These are phyloP conservation scores for Arthrobotrys entomopaga DNA, from an alignment of 2,329 filamentous ascomycete species.

Conservation along the genomic window DNA sequence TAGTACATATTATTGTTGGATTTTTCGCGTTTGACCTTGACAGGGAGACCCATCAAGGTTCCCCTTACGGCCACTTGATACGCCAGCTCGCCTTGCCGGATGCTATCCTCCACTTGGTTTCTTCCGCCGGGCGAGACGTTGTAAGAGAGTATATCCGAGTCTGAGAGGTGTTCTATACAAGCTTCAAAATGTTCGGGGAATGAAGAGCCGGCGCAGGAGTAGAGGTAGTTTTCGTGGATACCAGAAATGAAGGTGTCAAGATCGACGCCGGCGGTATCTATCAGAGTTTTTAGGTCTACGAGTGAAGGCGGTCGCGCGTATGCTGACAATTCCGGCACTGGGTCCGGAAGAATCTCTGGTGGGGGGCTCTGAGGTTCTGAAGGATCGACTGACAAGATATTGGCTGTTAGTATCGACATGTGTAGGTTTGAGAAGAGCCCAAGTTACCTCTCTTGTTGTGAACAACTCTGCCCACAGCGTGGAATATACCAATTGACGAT, in stretches of 20 bases:
- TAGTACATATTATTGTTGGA: conserved; percentile 80
- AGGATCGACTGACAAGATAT: conserved; percentile 17
- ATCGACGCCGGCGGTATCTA: conserved; percentile 93
- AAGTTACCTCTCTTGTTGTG: conserved; percentile 80
- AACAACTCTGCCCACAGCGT: conserved; percentile 93
- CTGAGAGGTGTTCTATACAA: conserved; percentile 85
- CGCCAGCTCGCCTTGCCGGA: conserved; percentile 92
- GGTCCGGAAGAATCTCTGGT: conserved; percentile 42
- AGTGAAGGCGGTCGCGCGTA: conserved; percentile 51
- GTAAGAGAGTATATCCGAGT: conserved; percentile 80
- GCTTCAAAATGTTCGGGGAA: conserved; percentile 45
- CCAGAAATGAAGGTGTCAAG: conserved; percentile 88
- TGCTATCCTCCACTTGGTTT: conserved; percentile 73
- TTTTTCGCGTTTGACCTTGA: conserved; percentile 79
- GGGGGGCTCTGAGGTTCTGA: conserved; percentile 31
- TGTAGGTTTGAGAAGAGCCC: too few relatives aligned
- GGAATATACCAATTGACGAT: conserved; percentile 90
- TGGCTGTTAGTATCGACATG: conserved; percentile 18
- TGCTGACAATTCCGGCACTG: conserved; percentile 16
- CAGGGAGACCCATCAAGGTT: conserved; percentile 82
- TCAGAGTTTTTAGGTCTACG: conserved; percentile 71
- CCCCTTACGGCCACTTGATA: conserved; percentile 92
- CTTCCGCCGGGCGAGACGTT: conserved; percentile 74
- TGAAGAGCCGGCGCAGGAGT: conserved; percentile 77
- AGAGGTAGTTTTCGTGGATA: conserved; percentile 89